These are phyloP conservation scores for Ilex aquifolium DNA, from an alignment of 257 asterid species.

Conservation along the genomic window DNA sequence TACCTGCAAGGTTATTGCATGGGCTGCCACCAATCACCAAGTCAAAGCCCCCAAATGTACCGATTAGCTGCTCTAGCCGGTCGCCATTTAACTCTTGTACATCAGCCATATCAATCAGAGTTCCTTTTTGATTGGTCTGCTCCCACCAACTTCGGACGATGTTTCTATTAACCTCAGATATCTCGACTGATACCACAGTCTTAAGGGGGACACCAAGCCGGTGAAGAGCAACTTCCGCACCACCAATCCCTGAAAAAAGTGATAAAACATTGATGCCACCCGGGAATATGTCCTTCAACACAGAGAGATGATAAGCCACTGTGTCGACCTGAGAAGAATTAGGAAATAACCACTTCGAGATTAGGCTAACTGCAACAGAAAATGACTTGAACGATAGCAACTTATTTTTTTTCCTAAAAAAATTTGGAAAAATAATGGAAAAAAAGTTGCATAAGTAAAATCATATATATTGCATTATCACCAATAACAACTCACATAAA, in stretches of 20 bases:
- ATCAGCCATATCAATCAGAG: constrained; percentile 47
- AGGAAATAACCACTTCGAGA: too few species aligned
- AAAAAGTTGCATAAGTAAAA: too few species aligned
- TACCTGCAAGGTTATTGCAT: constrained; percentile 1
- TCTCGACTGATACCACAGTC: constrained; percentile 68
- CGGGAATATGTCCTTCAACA: constrained; percentile 59
- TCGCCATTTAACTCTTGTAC: constrained; percentile 37
- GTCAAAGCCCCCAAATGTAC: constrained; percentile 37
- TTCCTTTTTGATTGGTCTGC: constrained; percentile 67
- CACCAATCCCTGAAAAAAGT: constrained; percentile 91
- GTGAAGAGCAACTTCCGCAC: constrained; percentile 90
- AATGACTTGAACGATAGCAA: too few species aligned
- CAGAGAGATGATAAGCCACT: constrained; percentile 83
- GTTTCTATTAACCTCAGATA: constrained; percentile 55
- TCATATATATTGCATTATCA: too few species aligned
- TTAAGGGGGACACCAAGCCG: constrained; percentile 62
- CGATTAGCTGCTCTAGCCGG: constrained; percentile 27
- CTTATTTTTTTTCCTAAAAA: too few species aligned
- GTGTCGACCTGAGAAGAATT: constrained; percentile 61
- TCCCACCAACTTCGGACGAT: constrained; percentile 90
- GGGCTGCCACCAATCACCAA: constrained; percentile 19
- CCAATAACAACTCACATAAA: too few species aligned
- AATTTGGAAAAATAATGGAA: too few species aligned
- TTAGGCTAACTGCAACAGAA: too few species aligned
- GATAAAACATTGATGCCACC: constrained; percentile 64